phyloP scores from a whole-genome alignment of 2,329 filamentous ascomycete genomes.

The Chaetomiaceae sp. region DNA sequence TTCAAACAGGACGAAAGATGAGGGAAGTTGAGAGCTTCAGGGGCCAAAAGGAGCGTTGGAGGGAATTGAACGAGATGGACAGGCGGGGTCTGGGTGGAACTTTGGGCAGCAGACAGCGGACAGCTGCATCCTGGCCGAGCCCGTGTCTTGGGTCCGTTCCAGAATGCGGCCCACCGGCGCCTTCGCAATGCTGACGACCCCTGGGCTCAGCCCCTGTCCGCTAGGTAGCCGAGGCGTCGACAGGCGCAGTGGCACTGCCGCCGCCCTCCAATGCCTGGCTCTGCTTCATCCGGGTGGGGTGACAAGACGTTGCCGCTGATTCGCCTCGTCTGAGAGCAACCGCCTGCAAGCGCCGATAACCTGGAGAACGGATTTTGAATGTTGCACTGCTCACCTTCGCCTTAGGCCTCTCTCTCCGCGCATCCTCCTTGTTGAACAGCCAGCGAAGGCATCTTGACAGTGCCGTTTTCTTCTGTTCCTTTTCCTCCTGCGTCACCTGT shows the following conservation, averaged over 20 bases:
- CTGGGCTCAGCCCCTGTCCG: neutral
- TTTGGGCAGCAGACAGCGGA: slow-evolving; percentile 4
- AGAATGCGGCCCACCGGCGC: slow-evolving; percentile 8
- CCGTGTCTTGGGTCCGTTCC: slow-evolving; percentile 22
- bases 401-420: neutral
- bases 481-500: neutral
- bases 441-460: neutral
- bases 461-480: neutral
- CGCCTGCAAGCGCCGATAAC: neutral
- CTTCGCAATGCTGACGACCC: slow-evolving; percentile 17
- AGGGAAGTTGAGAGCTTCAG: slow-evolving; percentile 7
- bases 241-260: neutral
- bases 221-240: neutral
- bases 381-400: slow-evolving; percentile 1
- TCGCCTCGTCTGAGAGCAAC: neutral
- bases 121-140: slow-evolving; percentile 10
- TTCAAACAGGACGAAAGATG: slow-evolving; percentile 3
- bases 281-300: neutral
- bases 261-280: neutral
- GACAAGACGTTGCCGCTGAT: neutral
- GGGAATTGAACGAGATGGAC: slow-evolving; percentile 2
- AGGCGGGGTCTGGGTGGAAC: slow-evolving; percentile 17
- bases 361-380: neutral
- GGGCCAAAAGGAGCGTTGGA: slow-evolving; percentile 2
- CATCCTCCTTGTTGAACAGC: neutral